These are phyloP conservation scores for Zoysia matrella DNA, from an alignment of 202 grass and related monocot genomes.

Conservation along the genomic window DNA sequence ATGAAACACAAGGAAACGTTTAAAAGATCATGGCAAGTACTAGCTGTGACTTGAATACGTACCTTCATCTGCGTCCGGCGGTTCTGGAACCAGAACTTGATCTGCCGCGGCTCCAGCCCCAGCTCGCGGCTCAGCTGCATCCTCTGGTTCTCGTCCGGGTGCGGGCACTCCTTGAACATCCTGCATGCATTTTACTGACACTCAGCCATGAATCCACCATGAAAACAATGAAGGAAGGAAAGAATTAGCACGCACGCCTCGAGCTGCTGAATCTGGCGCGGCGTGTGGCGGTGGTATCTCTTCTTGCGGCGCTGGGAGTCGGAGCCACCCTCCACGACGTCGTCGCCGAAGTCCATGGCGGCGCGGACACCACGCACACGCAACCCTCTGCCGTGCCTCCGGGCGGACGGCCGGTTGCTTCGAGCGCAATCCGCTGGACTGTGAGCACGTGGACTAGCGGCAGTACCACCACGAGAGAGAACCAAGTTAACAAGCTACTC, in stretches of 20 bases:
- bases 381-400: too few relatives aligned
- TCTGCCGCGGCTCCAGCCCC: constrained; percentile 71
- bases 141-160: constrained; percentile 78
- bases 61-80: constrained; percentile 82
- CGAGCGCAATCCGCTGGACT: constrained; percentile 22
- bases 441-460: neutral
- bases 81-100: constrained; percentile 96
- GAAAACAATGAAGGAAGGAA: neutral
- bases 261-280: constrained; percentile 83
- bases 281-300: constrained; percentile 75
- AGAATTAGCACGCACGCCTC: constrained; percentile 44
- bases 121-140: constrained; percentile 75
- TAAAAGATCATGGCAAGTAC: neutral
- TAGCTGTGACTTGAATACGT: neutral
- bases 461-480: neutral
- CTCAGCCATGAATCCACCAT: neutral
- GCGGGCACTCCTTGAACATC: constrained; percentile 69
- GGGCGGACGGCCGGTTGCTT: neutral
- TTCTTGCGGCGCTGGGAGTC: constrained; percentile 65
- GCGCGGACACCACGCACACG: neutral
- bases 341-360: constrained; percentile 67
- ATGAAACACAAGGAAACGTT: neutral
- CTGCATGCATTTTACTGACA: constrained; percentile 42
- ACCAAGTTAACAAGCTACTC: neutral
- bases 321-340: constrained; percentile 39